phyloP scores from a whole-genome alignment of 108 stramenopile species.

The Conticribra weissflogii region DNA sequence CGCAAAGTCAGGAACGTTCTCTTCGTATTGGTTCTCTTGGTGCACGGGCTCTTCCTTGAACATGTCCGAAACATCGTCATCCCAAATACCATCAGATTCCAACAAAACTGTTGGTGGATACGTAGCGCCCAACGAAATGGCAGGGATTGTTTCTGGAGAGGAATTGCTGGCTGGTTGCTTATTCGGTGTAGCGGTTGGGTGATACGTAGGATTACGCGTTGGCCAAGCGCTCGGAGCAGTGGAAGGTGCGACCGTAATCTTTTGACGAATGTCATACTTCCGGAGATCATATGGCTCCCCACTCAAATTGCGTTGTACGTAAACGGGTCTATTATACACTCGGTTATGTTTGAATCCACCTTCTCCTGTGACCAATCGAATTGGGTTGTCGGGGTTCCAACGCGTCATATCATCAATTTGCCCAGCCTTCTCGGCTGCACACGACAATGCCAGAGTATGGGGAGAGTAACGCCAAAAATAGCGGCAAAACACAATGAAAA shows the following conservation, averaged over 20 bases:
- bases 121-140: no score
- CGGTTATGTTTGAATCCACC: background rate
- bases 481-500: no score
- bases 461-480: background rate
- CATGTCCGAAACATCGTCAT: background rate
- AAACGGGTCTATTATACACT: slow-evolving; percentile 17
- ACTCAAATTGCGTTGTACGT: slow-evolving; percentile 13
- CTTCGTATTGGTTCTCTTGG: slow-evolving; percentile 19
- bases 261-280: slow-evolving; percentile 6
- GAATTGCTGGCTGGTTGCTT: no score
- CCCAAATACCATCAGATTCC: background rate
- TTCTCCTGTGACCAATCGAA: background rate
- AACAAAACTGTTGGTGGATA: background rate
- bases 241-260: no score
- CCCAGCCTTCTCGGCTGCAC: slow-evolving; percentile 13
- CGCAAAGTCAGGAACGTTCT: slow-evolving; percentile 7
- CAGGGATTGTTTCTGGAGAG: no score
- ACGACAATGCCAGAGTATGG: background rate
- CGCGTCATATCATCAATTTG: slow-evolving; percentile 7
- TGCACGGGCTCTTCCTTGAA: background rate
- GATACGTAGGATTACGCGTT: background rate
- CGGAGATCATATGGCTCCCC: slow-evolving; percentile 20
- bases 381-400: slow-evolving; percentile 18
- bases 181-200: background rate
- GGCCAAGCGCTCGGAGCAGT: background rate